phyloP scores from a whole-genome alignment of 805 yeast species.

The Yamadazyma olivae region DNA sequence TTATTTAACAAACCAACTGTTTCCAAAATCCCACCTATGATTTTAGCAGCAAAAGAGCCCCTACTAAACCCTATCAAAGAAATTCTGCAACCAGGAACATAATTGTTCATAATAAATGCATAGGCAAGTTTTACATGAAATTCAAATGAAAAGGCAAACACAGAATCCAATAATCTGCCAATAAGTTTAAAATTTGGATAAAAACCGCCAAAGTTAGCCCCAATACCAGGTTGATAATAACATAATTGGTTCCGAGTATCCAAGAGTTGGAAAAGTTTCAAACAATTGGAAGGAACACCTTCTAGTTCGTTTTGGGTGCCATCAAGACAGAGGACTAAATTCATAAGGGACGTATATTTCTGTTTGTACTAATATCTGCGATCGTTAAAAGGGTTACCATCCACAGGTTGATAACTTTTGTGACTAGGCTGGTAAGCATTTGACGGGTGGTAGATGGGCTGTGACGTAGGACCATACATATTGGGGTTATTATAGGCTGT shows the following conservation, averaged over 20 bases:
- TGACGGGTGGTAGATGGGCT: conserved; percentile 10
- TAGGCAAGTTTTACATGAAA: conserved; percentile 59
- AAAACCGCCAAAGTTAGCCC: conserved; percentile 26
- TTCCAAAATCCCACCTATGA: conserved; percentile 63
- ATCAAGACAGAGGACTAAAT: conserved; percentile 53
- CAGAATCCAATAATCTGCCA: conserved; percentile 32
- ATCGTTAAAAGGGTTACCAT: conserved; percentile 7
- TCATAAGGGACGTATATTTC: too few species aligned
- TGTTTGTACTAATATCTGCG: too few species aligned
- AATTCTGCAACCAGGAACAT: conserved; percentile 48
- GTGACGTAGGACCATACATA: conserved; percentile 28
- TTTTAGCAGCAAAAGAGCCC: conserved; percentile 66
- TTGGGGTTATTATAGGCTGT: conserved; percentile 25
- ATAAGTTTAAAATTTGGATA: conserved; percentile 8
- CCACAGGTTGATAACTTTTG: conserved; percentile 4
- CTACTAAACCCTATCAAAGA: conserved; percentile 59
- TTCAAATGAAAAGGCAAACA: conserved; percentile 54
- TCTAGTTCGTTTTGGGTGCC: conserved; percentile 64
- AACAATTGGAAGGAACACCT: conserved; percentile 50
- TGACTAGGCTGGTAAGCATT: background rate
- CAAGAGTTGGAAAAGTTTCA: conserved; percentile 50
- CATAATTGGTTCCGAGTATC: conserved; percentile 50
- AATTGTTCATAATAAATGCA: conserved; percentile 46
- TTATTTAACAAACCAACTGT: conserved; percentile 55
- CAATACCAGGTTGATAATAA: conserved; percentile 70